Evolutionary conservation across 495 filamentous ascomycete species (phyloP).

Genomic region (Rusavskia elegans): DNA sequence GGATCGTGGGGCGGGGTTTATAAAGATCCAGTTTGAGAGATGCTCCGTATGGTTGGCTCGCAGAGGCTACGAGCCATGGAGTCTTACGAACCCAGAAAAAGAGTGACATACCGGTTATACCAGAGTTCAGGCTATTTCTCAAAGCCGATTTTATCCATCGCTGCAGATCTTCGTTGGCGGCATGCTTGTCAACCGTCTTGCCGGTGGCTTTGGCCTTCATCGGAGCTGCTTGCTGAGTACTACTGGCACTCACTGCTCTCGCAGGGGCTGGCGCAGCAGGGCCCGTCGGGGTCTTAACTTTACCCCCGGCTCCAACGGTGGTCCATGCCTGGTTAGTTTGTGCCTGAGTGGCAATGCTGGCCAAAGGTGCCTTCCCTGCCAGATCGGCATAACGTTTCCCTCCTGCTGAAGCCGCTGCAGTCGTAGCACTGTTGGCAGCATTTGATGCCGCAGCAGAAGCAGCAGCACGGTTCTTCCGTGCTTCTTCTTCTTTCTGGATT

Average conservation of each 20-base stretch:
- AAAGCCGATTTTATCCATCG: slow-evolving; percentile 78
- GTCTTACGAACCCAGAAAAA: not conserved
- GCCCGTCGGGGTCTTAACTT: slow-evolving; percentile 59
- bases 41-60: not conserved
- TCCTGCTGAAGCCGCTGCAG: slow-evolving; percentile 32
- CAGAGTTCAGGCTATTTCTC: slow-evolving; percentile 39
- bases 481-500: slow-evolving; percentile 93
- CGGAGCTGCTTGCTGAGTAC: slow-evolving; percentile 24
- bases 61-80: not conserved
- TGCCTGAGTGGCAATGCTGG: slow-evolving; percentile 15
- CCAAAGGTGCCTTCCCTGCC: slow-evolving; percentile 56
- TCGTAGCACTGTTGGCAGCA: slow-evolving; percentile 25
- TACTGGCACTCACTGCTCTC: slow-evolving; percentile 37
- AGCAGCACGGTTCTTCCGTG: slow-evolving; percentile 57
- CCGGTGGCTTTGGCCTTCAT: slow-evolving; percentile 28
- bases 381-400: slow-evolving; percentile 94
- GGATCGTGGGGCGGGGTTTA: slow-evolving; percentile 11
- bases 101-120: slow-evolving; percentile 37
- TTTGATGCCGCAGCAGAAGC: slow-evolving; percentile 32
- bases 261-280: slow-evolving; percentile 26
- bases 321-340: slow-evolving; percentile 59
- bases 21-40: not conserved
- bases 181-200: slow-evolving; percentile 26
- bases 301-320: slow-evolving; percentile 89
- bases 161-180: slow-evolving; percentile 71